A percentile compares a stretch with the other conserved stretches of the same genome.
phyloP scores from a whole-genome alignment of 306 rosid species.

The Fragaria ananassa region DNA sequence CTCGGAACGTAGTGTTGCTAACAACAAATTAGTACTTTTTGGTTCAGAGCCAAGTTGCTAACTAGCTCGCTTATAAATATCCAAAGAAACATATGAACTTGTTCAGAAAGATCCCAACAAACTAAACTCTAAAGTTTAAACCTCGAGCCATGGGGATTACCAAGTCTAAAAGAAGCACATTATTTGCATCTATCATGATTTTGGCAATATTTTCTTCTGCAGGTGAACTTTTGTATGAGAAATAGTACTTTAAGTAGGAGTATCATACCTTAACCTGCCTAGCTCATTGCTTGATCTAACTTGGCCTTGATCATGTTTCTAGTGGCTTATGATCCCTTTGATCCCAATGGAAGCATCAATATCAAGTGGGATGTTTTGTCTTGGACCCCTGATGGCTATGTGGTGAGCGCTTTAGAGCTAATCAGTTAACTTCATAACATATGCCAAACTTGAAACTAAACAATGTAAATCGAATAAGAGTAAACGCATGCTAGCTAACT shows the following conservation, averaged over 20 bases:
- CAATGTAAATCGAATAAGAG: background rate
- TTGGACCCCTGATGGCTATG: conserved; percentile 44
- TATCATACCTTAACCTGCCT: background rate
- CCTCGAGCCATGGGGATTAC: background rate
- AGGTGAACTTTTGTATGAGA: background rate
- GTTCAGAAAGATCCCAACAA: background rate
- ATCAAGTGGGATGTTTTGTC: conserved; percentile 40
- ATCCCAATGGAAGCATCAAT: conserved; percentile 36
- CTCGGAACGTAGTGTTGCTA: background rate
- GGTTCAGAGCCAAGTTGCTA: background rate
- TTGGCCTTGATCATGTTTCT: background rate
- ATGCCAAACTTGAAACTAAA: background rate
- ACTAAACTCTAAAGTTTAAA: background rate
- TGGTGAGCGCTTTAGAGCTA: conserved; percentile 22
- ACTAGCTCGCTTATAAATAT: background rate
- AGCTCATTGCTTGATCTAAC: background rate
- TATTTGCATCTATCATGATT: conserved; percentile 1
- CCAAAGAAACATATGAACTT: background rate
- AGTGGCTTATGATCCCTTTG: conserved; percentile 39
- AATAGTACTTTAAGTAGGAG: background rate
- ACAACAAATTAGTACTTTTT: background rate
- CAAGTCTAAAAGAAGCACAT: background rate
- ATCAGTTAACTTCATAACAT: background rate
- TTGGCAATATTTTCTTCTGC: conserved; percentile 13
- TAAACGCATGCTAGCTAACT: background rate